These are phyloP conservation scores for Colletotrichum trifolii DNA, from an alignment of 2,329 filamentous ascomycete genomes.

Conservation along the genomic window DNA sequence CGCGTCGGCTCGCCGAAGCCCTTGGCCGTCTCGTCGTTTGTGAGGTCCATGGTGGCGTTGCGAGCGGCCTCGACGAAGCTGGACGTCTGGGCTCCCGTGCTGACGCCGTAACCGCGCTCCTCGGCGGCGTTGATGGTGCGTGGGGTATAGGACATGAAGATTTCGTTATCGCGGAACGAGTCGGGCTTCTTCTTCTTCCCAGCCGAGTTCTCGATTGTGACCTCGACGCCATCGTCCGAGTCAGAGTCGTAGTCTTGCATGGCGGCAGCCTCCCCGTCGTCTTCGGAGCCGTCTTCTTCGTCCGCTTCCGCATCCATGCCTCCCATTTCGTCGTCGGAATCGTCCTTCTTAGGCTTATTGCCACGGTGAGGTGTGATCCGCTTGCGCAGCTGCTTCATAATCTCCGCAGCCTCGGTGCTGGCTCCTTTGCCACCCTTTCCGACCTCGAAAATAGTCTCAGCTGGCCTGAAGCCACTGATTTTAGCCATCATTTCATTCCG, in stretches of 20 bases:
- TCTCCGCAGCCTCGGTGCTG: slow-evolving; percentile 73
- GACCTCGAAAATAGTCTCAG: slow-evolving; percentile 97
- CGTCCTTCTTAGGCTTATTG: slow-evolving; percentile 52
- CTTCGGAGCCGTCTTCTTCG: slow-evolving; percentile 49
- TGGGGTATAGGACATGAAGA: slow-evolving; percentile 97
- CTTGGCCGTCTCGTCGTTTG: slow-evolving; percentile 85
- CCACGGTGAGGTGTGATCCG: slow-evolving; percentile 70
- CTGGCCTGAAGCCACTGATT: slow-evolving; percentile 88
- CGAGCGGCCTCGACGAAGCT: slow-evolving; percentile 92
- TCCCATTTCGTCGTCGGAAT: slow-evolving; percentile 44
- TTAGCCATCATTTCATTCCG: slow-evolving; percentile 88
- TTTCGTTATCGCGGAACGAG: slow-evolving; percentile 73
- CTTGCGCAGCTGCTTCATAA: slow-evolving; percentile 79
- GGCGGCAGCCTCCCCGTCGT: slow-evolving; percentile 44
- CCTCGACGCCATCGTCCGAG: slow-evolving; percentile 70
- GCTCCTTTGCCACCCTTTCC: slow-evolving; percentile 75
- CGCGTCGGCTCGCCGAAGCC: slow-evolving; percentile 82
- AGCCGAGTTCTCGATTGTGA: slow-evolving; percentile 73
- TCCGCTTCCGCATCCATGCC: slow-evolving; percentile 45
- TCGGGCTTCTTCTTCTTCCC: slow-evolving; percentile 55
- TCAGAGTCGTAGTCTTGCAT: slow-evolving; percentile 49
- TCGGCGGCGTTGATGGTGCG: slow-evolving; percentile 83
- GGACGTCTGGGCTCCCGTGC: slow-evolving; percentile 78
- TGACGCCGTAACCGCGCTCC: slow-evolving; percentile 92
- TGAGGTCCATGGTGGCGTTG: slow-evolving; percentile 89